phyloP scores from a whole-genome alignment of 2,329 filamentous ascomycete genomes.

The Acephala macrosclerotiorum region DNA sequence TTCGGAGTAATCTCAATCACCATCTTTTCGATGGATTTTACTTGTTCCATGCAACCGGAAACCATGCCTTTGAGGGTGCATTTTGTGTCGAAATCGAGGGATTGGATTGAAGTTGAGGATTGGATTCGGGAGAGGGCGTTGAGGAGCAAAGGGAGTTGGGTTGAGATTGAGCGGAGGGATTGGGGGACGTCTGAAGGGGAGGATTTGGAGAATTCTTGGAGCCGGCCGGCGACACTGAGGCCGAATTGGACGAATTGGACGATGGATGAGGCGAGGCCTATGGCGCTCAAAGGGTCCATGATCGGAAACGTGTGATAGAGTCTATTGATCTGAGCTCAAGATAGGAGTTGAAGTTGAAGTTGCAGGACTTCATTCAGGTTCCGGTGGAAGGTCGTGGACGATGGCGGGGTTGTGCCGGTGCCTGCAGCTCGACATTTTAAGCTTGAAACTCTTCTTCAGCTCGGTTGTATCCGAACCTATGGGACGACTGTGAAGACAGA shows the following conservation, averaged over 20 bases:
- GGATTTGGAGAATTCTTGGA: conserved; percentile 23
- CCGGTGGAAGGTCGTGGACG: background rate
- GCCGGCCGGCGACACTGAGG: conserved; percentile 21
- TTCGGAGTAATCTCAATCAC: conserved; percentile 25
- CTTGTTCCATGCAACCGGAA: conserved; percentile 23
- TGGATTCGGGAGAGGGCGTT: conserved; percentile 25
- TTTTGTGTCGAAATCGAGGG: conserved; percentile 31
- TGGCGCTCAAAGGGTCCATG: conserved; percentile 32
- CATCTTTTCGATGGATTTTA: conserved; percentile 25
- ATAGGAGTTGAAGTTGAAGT: background rate
- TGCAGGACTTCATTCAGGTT: no score
- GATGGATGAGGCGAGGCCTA: conserved; percentile 27
- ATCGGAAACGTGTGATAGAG: background rate
- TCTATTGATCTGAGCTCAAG: background rate
- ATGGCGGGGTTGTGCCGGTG: background rate
- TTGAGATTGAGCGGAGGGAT: conserved; percentile 26
- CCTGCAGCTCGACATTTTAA: background rate
- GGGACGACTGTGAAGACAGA: background rate
- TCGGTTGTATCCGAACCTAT: background rate
- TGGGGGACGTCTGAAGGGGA: conserved; percentile 22
- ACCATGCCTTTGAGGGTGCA: conserved; percentile 32
- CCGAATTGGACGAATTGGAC: conserved; percentile 33
- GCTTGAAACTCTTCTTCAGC: background rate
- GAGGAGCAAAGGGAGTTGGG: conserved; percentile 28
- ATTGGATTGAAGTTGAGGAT: conserved; percentile 19